Base-by-base conservation (phyloP, 1,139 yeast genomes). In the Wickerhamomyces sp. region DNA sequence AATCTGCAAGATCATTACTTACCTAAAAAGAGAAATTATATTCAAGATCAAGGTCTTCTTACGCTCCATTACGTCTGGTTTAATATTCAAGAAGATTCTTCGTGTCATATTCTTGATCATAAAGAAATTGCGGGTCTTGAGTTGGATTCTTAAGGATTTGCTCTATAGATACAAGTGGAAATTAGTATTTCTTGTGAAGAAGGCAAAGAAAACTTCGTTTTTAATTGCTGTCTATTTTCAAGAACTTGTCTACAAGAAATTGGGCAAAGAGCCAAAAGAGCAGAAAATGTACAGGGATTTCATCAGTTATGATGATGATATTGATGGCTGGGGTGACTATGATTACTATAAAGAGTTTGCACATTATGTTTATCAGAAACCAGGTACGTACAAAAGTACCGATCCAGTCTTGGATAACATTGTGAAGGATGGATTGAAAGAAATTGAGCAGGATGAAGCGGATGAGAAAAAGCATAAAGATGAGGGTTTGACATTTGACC, bases 321-420 rank as follows among this genome's bases (percentile, higher is more conserved):
- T 40, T 29, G 36, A 45, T 27, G 38, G 45, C 26, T 50, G 44
- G 43, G 49, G 45, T 40, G 60, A 55, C 39, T 51, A 46, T 33
- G 49, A 49, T 30, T 55, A 54, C 39, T 53, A 47, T 33, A 45
- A 52, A 36, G 44, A 50, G 9, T 56, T 56, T 41, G 40, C 47
- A 1, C 42, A 49, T 13, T 52, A 51, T 32, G 30, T 32, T 13
- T 43, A 42, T 30, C 31, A 39, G 26, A 42, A 40, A n/a, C 48
- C 50, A 7, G 51, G 51, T 1, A 43, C 38, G 10, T 46, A 44
- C 26, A 37, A 42, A 13, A 32, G 44, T 4, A 43, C 36, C 8
- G 43, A 48, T 35, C 31, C 42, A 10, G 48, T 45, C 11, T 31
- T 50, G 14, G 44, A 40, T 3, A 34, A 45, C 13, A 40, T 29